These are phyloP conservation scores for Aquilaria yunnanensis DNA, from an alignment of 345 rosid species.

Conservation along the genomic window DNA sequence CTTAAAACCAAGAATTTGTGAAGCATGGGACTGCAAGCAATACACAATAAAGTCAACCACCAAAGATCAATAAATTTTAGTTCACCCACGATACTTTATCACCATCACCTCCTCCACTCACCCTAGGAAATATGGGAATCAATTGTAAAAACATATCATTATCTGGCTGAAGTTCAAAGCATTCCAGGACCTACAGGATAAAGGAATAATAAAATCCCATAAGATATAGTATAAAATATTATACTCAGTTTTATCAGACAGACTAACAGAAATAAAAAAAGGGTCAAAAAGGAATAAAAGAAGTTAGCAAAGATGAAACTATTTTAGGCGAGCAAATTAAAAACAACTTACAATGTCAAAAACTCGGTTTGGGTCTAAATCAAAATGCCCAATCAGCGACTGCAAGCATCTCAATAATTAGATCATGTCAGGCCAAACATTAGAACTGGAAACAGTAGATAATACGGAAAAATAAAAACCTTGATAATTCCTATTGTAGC, in stretches of 20 bases:
- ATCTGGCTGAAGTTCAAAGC: slow-evolving; percentile 88
- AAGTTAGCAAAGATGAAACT: background rate
- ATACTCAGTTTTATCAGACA: slow-evolving; percentile 13
- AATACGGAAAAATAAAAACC: slow-evolving; percentile 36
- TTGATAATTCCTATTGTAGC: slow-evolving; percentile 89
- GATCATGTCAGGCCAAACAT: slow-evolving; percentile 11
- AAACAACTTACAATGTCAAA: slow-evolving; percentile 86
- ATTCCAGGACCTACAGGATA: slow-evolving; percentile 74
- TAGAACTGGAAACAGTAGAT: slow-evolving; percentile 5
- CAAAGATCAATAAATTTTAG: no score
- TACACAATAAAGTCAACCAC: slow-evolving; percentile 17
- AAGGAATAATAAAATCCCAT: slow-evolving; percentile 17
- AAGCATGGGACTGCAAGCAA: slow-evolving; percentile 89
- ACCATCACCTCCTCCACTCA: slow-evolving; percentile 11
- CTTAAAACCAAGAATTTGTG: slow-evolving; percentile 99
- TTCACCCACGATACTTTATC: no score
- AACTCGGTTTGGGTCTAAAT: slow-evolving; percentile 98
- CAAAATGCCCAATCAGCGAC: slow-evolving; percentile 99
- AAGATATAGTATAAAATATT: slow-evolving; percentile 11
- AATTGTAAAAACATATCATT: slow-evolving; percentile 61
- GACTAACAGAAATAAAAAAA: slow-evolving; percentile 9
- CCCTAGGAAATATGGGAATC: slow-evolving; percentile 98
- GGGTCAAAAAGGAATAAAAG: background rate
- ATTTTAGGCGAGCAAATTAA: slow-evolving; percentile 1
- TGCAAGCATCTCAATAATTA: slow-evolving; percentile 37